phyloP scores from a whole-genome alignment of 2,329 filamentous ascomycete species.

The Talaromyces rugulosus region DNA sequence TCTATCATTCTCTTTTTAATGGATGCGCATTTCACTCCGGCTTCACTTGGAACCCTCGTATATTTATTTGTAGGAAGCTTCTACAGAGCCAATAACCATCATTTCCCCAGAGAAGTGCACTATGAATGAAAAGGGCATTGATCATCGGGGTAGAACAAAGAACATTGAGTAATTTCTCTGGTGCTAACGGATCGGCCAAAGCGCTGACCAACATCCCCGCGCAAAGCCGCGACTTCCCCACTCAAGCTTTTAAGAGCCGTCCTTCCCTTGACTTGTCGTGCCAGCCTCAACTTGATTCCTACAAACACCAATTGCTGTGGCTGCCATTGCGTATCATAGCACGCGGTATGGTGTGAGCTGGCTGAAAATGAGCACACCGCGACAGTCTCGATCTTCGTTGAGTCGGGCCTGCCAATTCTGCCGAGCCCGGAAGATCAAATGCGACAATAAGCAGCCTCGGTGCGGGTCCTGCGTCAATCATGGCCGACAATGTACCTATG shows the following conservation, averaged over 20 bases:
- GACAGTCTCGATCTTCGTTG: background rate
- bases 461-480: constrained; percentile 30
- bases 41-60: background rate
- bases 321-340: background rate
- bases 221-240: background rate
- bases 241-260: background rate
- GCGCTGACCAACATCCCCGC: too few relatives aligned
- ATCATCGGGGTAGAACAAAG: background rate
- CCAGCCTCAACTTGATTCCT: background rate
- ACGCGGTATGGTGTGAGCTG: background rate
- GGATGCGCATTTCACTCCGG: too few relatives aligned
- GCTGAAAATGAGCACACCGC: background rate
- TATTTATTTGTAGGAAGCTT: background rate
- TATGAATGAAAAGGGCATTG: background rate
- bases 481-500: constrained; percentile 18
- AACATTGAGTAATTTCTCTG: background rate
- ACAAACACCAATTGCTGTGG: background rate
- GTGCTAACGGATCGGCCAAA: background rate
- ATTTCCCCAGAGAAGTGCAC: background rate
- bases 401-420: constrained; percentile 31
- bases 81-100: background rate
- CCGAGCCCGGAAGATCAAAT: constrained; percentile 32
- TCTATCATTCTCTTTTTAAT: background rate
- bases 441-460: constrained; percentile 30
- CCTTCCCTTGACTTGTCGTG: background rate